Conservation (phyloP, 345 rosid genomes). For the Salix brachista region DNA sequence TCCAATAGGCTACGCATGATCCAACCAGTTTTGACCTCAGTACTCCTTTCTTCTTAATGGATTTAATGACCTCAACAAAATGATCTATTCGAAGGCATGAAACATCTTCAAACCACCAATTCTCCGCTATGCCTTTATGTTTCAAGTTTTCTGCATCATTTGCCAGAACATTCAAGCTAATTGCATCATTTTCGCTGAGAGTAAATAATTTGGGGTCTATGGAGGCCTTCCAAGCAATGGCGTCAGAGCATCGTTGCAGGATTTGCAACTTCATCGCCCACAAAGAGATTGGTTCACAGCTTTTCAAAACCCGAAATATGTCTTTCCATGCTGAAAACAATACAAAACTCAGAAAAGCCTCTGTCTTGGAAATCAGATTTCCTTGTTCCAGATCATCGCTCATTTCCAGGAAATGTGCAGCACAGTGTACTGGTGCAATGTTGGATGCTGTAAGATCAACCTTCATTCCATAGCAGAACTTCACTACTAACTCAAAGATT, state of each 20-base stretch:
- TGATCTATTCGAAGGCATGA: constrained; percentile 53
- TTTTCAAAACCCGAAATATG: constrained; percentile 36
- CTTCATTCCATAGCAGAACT: constrained; percentile 54
- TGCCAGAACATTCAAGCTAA: neutral
- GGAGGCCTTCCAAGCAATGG: constrained; percentile 48
- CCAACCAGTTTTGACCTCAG: constrained; percentile 38
- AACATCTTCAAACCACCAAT: constrained; percentile 61
- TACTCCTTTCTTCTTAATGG: constrained; percentile 34
- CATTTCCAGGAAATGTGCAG: constrained; percentile 60
- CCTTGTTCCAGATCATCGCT: constrained; percentile 38
- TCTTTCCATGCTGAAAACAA: constrained; percentile 50
- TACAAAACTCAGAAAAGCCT: constrained; percentile 33
- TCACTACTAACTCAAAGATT: constrained; percentile 37
- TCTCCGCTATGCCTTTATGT: constrained; percentile 12
- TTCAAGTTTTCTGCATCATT: constrained; percentile 7
- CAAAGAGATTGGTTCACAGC: constrained; percentile 42
- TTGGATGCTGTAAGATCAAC: constrained; percentile 43
- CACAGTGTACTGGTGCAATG: constrained; percentile 40
- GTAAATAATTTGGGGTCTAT: constrained; percentile 17
- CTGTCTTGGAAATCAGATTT: constrained; percentile 43
- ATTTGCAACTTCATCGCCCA: constrained; percentile 41
- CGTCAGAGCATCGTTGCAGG: constrained; percentile 42
- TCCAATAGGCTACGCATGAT: constrained; percentile 47
- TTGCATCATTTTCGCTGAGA: constrained; percentile 5
- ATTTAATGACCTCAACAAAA: constrained; percentile 46